Evolutionary conservation across 805 yeast species (phyloP).

Genomic region (Candida hungchunana): DNA sequence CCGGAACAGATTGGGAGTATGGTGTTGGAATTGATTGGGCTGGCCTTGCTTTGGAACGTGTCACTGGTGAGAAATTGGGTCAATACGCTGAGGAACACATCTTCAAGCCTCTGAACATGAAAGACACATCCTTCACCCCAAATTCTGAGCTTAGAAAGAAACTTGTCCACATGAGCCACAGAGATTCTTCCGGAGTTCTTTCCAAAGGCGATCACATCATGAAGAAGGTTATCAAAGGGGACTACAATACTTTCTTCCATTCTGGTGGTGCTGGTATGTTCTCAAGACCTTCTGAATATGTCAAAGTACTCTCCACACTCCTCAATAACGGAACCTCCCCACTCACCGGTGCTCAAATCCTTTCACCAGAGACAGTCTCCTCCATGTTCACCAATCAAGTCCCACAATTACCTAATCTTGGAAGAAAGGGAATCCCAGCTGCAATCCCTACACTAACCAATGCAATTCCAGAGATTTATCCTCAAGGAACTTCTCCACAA

Average conservation of each 20-base stretch:
- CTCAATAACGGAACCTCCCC: slow-evolving; percentile 39
- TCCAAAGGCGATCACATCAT: slow-evolving; percentile 11
- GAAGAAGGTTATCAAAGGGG: slow-evolving; percentile 2
- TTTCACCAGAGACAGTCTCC: slow-evolving; percentile 31
- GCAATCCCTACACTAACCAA: slow-evolving; percentile 16
- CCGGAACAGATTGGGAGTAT: slow-evolving; percentile 35
- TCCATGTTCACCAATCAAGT: slow-evolving; percentile 31
- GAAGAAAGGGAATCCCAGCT: slow-evolving; percentile 17
- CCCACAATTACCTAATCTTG: slow-evolving; percentile 26
- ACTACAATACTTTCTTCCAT: slow-evolving; percentile 17
- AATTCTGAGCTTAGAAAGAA: slow-evolving; percentile 16
- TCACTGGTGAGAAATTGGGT: slow-evolving; percentile 28
- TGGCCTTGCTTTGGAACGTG: slow-evolving; percentile 30
- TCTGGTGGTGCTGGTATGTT: slow-evolving; percentile 43
- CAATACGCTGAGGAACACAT: slow-evolving; percentile 28
- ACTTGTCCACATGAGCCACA: slow-evolving; percentile 23
- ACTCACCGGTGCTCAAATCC: slow-evolving; percentile 29
- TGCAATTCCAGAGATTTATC: slow-evolving; percentile 18
- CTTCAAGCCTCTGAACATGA: slow-evolving; percentile 28
- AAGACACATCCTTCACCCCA: slow-evolving; percentile 26
- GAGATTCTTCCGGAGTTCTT: slow-evolving; percentile 15
- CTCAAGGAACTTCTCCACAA: slow-evolving; percentile 23
- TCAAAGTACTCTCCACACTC: slow-evolving; percentile 35
- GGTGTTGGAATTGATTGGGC: slow-evolving; percentile 36
- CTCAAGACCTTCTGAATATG: slow-evolving; percentile 36